Base-by-base conservation (phyloP, 805 yeast species). In the Wickerhamomyces pijperi region DNA sequence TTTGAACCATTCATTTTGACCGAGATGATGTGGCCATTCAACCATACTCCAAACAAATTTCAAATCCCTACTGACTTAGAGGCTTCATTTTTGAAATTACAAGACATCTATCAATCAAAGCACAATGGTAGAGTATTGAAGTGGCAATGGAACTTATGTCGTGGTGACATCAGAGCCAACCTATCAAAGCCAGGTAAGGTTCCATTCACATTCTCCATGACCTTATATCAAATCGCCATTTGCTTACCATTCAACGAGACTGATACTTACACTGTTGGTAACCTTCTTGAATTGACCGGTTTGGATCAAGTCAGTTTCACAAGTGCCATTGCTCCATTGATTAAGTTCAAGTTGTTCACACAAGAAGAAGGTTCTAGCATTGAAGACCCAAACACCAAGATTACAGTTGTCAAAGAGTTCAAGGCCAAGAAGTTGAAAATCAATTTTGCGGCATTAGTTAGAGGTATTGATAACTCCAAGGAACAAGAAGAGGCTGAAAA, bases 81-180 rank as follows among this genome's bases (percentile, higher is more conserved):
- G 41, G 67, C 68, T 32, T 74, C 94, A 1, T 74, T 80, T 50
- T 75, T 78, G 39, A 73, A 74, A 39, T 76, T 90, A 40, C 77
- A 77, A 41, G 68, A 72, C 32, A 68, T 82, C 43, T 94, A 90
- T 59, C 68, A 74, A 34, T 64, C 68, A 28, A 80, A 82, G 51
- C 97, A 90, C 59, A 74, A 68, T 45, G 97, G 97, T 12, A 74
- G 97, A 59, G 78, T 85, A 46, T 72, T 92, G 50, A 82, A 84
- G 54, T 92, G 99, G 99, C 72, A 90, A 43, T 92, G 97, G 97
- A 82, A 86, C 51, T 76, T 85, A 55, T 85, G 94, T 36, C 82
- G 90, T 58, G 92, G 94, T 43, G 99, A 92, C 58, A 62, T 92
- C 41, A 83, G 80, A 59, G 95, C 94, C 11, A 82, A 85, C 55